Percentiles rank a stretch among this genome's conserved stretches.
phyloP scores from a whole-genome alignment of 2,329 filamentous ascomycete species.

The Botrytis cinerea region DNA sequence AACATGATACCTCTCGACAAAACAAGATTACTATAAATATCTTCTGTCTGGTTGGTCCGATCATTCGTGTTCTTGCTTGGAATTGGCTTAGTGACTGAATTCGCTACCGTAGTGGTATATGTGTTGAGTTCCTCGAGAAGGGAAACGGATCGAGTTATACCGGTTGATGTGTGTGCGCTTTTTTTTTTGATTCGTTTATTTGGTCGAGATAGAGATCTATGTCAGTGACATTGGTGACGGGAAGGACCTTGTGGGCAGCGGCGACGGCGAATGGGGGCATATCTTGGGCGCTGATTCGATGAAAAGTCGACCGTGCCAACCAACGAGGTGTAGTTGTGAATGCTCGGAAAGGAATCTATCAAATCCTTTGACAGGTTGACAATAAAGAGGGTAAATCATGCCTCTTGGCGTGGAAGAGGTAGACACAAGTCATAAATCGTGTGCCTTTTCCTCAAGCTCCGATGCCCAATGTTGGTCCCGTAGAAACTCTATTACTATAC shows the following conservation, averaged over 20 bases:
- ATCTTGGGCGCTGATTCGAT: too few species aligned
- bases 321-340: neutral
- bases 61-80: neutral
- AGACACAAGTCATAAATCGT: neutral
- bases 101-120: neutral
- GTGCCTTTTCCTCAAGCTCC: too few species aligned
- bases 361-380: neutral
- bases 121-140: neutral
- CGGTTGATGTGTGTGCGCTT: neutral
- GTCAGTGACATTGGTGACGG: too few species aligned
- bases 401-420: neutral
- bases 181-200: neutral
- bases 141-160: neutral
- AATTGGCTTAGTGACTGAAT: neutral
- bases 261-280: too few species aligned
- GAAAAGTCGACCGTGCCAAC: neutral
- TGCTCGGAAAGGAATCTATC: neutral
- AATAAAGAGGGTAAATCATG: too few species aligned
- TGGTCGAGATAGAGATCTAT: neutral
- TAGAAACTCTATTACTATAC: neutral
- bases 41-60: neutral
- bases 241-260: too few species aligned
- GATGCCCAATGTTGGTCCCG: neutral
- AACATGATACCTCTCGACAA: neutral
- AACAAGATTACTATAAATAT: neutral